Conservation (phyloP, 179 eudicot genomes). For the Silene noctiflora region DNA sequence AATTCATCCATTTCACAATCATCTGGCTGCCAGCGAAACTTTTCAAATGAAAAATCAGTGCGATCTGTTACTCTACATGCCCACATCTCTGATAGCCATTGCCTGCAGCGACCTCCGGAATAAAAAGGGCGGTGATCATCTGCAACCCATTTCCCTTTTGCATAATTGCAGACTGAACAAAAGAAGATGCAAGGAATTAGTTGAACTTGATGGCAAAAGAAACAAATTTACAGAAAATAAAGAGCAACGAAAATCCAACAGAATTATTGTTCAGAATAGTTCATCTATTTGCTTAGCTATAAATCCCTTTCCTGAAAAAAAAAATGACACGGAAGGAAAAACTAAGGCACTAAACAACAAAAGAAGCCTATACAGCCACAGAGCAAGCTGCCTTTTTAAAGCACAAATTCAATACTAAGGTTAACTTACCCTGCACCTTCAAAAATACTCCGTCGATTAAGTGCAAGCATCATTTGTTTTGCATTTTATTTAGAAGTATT, state of each 20-base stretch:
- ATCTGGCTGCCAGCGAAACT: slow-evolving; percentile 81
- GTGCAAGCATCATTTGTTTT: no score
- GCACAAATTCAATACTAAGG: no score
- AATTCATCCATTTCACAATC: slow-evolving; percentile 74
- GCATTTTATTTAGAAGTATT: no score
- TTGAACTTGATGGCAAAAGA: background rate
- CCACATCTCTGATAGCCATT: slow-evolving; percentile 90
- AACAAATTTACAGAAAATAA: slow-evolving; percentile 9
- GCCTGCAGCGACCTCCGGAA: slow-evolving; percentile 80
- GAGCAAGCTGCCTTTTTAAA: background rate
- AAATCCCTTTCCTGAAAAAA: no score
- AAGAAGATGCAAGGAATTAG: slow-evolving; percentile 11
- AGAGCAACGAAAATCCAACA: background rate
- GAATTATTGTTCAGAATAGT: background rate
- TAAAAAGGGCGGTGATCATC: slow-evolving; percentile 66
- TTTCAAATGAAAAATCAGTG: slow-evolving; percentile 69
- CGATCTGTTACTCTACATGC: slow-evolving; percentile 76
- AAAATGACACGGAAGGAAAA: background rate
- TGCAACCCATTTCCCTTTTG: slow-evolving; percentile 70
- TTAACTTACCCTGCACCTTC: no score
- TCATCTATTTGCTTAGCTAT: slow-evolving; percentile 4
- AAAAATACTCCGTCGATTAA: no score
- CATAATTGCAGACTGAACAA: slow-evolving; percentile 62
- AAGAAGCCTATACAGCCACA: background rate
- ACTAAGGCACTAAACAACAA: background rate